Conservation (phyloP, 1,284 basidiomycete species). For the Cutaneotrichosporon mucoides region DNA sequence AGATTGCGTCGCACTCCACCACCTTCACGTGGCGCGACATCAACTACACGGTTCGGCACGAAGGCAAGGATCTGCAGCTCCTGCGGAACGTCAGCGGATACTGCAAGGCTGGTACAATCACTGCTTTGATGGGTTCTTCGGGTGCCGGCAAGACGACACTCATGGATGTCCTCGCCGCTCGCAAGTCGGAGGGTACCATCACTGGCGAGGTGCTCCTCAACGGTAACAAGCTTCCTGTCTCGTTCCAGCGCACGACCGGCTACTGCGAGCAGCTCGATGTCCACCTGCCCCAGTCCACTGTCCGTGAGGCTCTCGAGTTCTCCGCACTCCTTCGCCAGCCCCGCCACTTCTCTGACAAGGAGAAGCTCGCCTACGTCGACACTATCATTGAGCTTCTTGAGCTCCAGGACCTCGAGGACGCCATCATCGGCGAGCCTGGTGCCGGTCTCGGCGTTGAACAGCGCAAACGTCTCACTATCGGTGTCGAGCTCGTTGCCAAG, state of each 20-base stretch:
- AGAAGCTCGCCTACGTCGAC: conserved; percentile 55
- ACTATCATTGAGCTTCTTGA: conserved; percentile 55
- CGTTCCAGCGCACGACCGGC: conserved; percentile 55
- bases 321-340: conserved; percentile 78
- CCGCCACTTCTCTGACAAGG: conserved; percentile 56
- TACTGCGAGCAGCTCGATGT: conserved; percentile 49
- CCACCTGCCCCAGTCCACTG: conserved; percentile 49
- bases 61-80: no score
- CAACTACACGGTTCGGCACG: no score
- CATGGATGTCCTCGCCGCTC: conserved; percentile 51
- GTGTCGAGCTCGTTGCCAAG: conserved; percentile 49
- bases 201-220: conserved; percentile 52
- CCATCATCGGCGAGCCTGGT: conserved; percentile 51
- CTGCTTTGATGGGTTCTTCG: conserved; percentile 51
- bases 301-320: conserved; percentile 76
- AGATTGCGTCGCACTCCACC: not conserved
- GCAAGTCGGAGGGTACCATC: conserved; percentile 44
- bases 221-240: conserved; percentile 49
- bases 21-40: no score
- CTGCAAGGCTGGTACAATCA: conserved; percentile 53
- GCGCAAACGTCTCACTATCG: conserved; percentile 56
- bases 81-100: conserved; percentile 54
- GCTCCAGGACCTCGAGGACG: conserved; percentile 53
- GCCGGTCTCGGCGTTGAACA: conserved; percentile 49
- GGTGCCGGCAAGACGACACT: conserved; percentile 51